Conservation (phyloP, 768 basidiomycete species). For the Chalciporus pseudorubinellus region DNA sequence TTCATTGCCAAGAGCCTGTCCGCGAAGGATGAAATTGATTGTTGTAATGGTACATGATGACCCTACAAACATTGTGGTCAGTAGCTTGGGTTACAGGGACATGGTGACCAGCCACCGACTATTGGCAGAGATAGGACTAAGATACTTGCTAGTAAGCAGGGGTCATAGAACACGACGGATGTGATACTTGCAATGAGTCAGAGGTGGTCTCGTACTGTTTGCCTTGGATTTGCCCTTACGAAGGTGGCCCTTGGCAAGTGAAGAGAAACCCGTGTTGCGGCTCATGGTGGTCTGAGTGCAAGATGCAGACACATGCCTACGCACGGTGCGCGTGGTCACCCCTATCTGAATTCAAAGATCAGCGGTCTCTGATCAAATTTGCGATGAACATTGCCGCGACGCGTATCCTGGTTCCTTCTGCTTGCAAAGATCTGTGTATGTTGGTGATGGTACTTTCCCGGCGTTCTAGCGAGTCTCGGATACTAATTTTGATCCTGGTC, state of each 20-base stretch:
- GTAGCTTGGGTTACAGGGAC: conserved; percentile 6
- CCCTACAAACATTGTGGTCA: conserved; percentile 28
- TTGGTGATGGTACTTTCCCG: no score
- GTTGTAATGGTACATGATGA: conserved; percentile 40
- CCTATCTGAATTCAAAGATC: neutral
- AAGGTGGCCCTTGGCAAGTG: conserved; percentile 15
- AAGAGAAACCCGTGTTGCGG: neutral
- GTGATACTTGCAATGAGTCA: conserved; percentile 27
- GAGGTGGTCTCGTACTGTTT: conserved; percentile 8
- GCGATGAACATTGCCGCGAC: neutral
- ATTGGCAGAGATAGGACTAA: conserved; percentile 33
- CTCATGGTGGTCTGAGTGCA: neutral
- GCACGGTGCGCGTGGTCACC: neutral
- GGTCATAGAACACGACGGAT: neutral
- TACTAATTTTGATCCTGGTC: no score
- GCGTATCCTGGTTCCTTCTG: no score
- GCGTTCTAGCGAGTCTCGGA: neutral
- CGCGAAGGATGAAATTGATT: conserved; percentile 37
- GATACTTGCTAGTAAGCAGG: neutral
- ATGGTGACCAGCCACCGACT: conserved; percentile 30
- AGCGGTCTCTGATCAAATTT: no score
- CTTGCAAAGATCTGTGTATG: no score
- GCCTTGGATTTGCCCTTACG: neutral
- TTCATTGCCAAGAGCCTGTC: conserved; percentile 16
- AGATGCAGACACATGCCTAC: neutral